Base-by-base conservation (phyloP, 371 early-diverging fungal species). In the Lichtheimia ramosa region DNA sequence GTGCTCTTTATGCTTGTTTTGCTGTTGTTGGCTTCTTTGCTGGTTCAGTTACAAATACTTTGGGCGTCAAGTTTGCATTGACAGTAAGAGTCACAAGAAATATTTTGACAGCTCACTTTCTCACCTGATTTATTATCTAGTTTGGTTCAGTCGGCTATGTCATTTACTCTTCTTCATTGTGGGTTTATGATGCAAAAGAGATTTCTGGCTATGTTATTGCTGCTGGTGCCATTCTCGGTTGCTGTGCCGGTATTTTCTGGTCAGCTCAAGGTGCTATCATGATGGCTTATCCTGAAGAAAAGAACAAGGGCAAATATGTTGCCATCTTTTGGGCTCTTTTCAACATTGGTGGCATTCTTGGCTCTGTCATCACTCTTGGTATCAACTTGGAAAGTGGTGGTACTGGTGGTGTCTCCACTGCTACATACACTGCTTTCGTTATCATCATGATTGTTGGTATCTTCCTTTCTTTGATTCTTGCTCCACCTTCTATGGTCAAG, bases 261-360 rank as follows among this genome's bases (percentile, higher is more conserved):
- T 74, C 82, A 40, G 86, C 86, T 18, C 89, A 89, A 75, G 88
- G 88, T 54, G 71, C 84, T 20, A 77, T 89, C 61, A 85, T 88
- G 85, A 81, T 88, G 85, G 71, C 86, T 42, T 87, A 88, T 63
- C 87, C 89, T 3, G 72, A 75, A 51, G 88, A 87, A 59, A 72
- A 77, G 16, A 79, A 87, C 50, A 91, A 90, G 77, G 92, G 91
- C 40, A 80, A 79, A 54, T 92, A 76, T 66, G 87, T 93, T 54
- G 82, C 89, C 21, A 83, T 89, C 41, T 92, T 92, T 60, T 91
- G 92, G 92, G 70, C 82, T 6, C 81, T 90, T 51, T 92, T 93
- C 76, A 92, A 92, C 68, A 69, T 84, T 28, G 93, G 93, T 64
- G 92, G 88, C 54, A 83, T 91, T 59, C 65, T 92, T 15, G 91